phyloP scores from a whole-genome alignment of 345 rosid genomes.

The Heritiera fomes region DNA sequence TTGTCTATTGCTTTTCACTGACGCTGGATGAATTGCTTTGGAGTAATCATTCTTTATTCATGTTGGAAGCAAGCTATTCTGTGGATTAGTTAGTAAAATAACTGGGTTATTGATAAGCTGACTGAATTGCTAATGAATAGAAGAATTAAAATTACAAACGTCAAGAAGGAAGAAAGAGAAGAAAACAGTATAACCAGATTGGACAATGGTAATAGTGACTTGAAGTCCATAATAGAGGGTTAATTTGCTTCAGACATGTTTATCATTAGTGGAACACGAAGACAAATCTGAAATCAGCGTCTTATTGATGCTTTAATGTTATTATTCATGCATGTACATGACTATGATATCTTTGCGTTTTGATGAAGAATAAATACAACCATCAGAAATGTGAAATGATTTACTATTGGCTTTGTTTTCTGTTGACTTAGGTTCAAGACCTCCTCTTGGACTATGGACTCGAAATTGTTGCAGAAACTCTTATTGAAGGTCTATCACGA shows the following conservation, averaged over 20 bases:
- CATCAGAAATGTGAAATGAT: background rate
- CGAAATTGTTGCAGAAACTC: constrained; percentile 87
- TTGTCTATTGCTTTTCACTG: background rate
- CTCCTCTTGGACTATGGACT: constrained; percentile 76
- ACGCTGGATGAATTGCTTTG: background rate
- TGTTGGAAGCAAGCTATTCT: background rate
- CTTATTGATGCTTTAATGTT: constrained; percentile 10
- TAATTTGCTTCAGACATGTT: background rate
- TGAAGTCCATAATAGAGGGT: background rate
- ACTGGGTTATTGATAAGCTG: background rate
- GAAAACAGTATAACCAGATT: background rate
- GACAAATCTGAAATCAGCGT: background rate
- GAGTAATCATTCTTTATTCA: background rate
- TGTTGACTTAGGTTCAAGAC: constrained; percentile 64
- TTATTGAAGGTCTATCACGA: constrained; percentile 88
- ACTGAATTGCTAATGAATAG: background rate
- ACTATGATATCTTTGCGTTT: background rate
- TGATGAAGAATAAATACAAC: background rate
- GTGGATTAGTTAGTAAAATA: background rate
- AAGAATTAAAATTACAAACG: background rate
- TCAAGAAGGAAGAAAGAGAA: background rate
- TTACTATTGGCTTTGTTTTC: constrained; percentile 9
- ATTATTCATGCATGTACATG: background rate
- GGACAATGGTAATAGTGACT: background rate
- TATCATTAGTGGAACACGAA: background rate